A percentile compares a stretch with the other conserved stretches of the same genome.
phyloP scores from a whole-genome alignment of 2,329 filamentous ascomycete species.

The Cryphonectria nitschkei region DNA sequence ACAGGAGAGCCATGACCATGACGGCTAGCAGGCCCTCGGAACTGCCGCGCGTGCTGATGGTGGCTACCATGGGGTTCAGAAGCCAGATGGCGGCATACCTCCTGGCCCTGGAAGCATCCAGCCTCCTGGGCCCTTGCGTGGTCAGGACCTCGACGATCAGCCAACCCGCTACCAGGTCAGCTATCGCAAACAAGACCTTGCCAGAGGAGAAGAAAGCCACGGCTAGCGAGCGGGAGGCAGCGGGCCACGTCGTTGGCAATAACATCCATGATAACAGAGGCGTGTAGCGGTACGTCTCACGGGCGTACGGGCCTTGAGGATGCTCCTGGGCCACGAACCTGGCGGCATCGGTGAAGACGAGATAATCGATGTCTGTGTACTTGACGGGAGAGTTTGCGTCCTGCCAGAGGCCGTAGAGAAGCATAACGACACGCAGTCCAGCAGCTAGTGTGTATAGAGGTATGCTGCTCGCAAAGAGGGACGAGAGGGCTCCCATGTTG shows the following conservation, averaged over 20 bases:
- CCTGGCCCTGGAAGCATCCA: slow-evolving; percentile 61
- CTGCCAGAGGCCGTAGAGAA: slow-evolving; percentile 90
- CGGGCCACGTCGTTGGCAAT: slow-evolving; percentile 70
- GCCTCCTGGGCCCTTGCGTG: slow-evolving; percentile 39
- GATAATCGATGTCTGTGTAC: slow-evolving; percentile 99
- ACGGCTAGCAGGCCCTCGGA: slow-evolving; percentile 89
- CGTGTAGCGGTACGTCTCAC: slow-evolving; percentile 97
- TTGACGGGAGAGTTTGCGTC: slow-evolving; percentile 90
- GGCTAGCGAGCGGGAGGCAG: slow-evolving; percentile 34
- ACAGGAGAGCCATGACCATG: slow-evolving; percentile 80
- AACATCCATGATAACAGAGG: slow-evolving; percentile 91
- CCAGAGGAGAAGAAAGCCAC: slow-evolving; percentile 75
- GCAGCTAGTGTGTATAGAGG: slow-evolving; percentile 62
- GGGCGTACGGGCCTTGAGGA: slow-evolving; percentile 71
- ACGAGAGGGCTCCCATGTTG: slow-evolving; percentile 28
- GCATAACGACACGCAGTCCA: slow-evolving; percentile 70
- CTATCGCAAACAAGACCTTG: slow-evolving; percentile 81
- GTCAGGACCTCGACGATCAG: slow-evolving; percentile 59
- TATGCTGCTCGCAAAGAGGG: slow-evolving; percentile 43
- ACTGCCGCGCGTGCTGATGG: slow-evolving; percentile 92
- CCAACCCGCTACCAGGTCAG: slow-evolving; percentile 85
- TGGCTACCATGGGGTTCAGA: slow-evolving; percentile 96
- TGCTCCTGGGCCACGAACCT: slow-evolving; percentile 69
- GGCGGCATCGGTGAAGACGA: slow-evolving; percentile 95
- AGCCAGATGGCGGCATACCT: slow-evolving; percentile 88